These are phyloP conservation scores for Cystobasidiaceae sp. DNA, from an alignment of 1,284 basidiomycete genomes.

Conservation along the genomic window DNA sequence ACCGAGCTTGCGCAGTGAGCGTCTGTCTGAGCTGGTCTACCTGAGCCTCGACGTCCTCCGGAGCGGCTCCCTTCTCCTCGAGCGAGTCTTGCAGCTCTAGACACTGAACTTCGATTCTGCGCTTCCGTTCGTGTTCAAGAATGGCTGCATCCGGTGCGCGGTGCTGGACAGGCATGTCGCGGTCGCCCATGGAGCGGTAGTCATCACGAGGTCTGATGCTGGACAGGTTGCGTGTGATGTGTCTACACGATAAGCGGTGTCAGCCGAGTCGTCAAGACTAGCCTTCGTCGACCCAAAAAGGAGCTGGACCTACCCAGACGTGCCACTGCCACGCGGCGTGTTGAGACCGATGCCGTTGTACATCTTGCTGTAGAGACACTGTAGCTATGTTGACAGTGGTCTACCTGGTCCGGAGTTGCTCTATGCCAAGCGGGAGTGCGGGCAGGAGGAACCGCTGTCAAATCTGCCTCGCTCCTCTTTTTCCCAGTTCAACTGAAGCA, in stretches of 20 bases:
- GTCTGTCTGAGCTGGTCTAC: conserved; percentile 69
- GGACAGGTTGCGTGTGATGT: conserved; percentile 80
- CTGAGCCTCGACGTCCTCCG: conserved; percentile 72
- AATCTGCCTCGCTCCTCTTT: no score
- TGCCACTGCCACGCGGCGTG: conserved; percentile 87
- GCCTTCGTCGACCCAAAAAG: neutral
- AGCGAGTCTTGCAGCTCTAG: conserved; percentile 81
- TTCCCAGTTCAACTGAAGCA: no score
- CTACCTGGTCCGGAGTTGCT: no score
- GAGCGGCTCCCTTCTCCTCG: conserved; percentile 83
- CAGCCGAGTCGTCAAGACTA: no score
- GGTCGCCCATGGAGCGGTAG: conserved; percentile 29
- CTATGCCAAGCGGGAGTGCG: no score
- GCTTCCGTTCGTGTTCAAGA: conserved; percentile 88
- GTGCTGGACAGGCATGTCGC: conserved; percentile 56
- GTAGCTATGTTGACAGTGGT: no score
- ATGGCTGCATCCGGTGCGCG: conserved; percentile 90
- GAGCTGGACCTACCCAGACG: conserved; percentile 44
- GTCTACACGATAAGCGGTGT: no score
- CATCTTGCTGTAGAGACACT: neutral
- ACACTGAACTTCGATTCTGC: conserved; percentile 88
- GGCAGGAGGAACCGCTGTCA: no score
- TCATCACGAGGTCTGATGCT: conserved; percentile 64
- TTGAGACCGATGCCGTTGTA: conserved; percentile 61
- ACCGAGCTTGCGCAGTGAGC: conserved; percentile 52